Evolutionary conservation across 2,329 filamentous ascomycete genomes (phyloP).

Genomic region (Trichophyton mentagrophytes): DNA sequence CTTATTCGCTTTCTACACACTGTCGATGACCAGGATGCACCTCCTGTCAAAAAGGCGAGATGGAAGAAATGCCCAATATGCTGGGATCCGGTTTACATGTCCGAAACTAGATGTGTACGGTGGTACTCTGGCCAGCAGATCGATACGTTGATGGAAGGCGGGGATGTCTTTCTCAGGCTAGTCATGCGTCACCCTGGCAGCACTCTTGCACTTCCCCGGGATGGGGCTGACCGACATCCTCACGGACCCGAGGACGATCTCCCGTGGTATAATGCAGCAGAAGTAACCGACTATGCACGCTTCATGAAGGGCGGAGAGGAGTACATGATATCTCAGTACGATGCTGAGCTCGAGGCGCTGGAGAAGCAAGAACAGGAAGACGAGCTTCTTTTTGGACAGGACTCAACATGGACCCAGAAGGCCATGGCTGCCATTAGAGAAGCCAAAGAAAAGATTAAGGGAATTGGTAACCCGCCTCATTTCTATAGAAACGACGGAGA

Average conservation of each 20-base stretch:
- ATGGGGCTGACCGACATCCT: constrained; percentile 37
- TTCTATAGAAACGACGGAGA: constrained; percentile 39
- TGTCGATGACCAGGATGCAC: constrained; percentile 51
- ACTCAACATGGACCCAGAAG: constrained; percentile 45
- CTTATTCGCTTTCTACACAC: constrained; percentile 93
- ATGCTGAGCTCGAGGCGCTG: constrained; percentile 64
- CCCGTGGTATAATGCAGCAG: constrained; percentile 89
- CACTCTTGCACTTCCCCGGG: constrained; percentile 75
- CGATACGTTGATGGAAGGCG: constrained; percentile 59
- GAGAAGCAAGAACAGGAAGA: constrained; percentile 72
- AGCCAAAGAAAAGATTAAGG: constrained; percentile 60
- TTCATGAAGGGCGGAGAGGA: constrained; percentile 88
- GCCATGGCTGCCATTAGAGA: constrained; percentile 59
- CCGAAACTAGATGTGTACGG: constrained; percentile 75
- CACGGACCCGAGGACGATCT: constrained; percentile 60
- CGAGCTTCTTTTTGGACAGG: constrained; percentile 80
- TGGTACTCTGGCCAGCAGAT: constrained; percentile 87
- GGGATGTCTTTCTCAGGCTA: constrained; percentile 77
- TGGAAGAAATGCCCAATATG: constrained; percentile 97
- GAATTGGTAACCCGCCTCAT: constrained; percentile 53
- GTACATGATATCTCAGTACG: constrained; percentile 73
- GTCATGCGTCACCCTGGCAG: constrained; percentile 69
- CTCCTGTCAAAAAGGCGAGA: constrained; percentile 54
- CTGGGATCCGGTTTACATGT: constrained; percentile 84
- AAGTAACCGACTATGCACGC: constrained; percentile 85